Evolutionary conservation across 2,329 filamentous ascomycete genomes (phyloP).

Genomic region (Xylaria sp.): DNA sequence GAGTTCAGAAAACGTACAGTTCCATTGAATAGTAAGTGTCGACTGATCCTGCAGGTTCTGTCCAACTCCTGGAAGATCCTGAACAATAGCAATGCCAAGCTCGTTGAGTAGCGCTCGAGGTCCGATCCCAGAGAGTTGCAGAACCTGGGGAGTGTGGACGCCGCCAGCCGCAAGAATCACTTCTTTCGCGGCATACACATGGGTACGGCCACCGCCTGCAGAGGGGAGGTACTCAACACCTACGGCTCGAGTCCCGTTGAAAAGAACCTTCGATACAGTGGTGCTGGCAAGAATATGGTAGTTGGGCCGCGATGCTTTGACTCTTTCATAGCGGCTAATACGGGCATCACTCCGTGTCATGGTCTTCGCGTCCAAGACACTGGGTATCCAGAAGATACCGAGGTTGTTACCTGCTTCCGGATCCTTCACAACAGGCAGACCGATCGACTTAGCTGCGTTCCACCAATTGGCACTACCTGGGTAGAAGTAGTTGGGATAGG

Average conservation of each 20-base stretch:
- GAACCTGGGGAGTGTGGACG: constrained; percentile 50
- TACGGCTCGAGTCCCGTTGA: constrained; percentile 58
- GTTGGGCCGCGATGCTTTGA: constrained; percentile 53
- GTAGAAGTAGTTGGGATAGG: constrained; percentile 43
- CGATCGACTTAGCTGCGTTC: constrained; percentile 35
- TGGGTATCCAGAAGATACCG: constrained; percentile 41
- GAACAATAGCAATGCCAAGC: constrained; percentile 48
- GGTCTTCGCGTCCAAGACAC: constrained; percentile 38
- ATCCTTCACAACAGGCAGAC: constrained; percentile 34
- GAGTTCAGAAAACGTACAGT: constrained; percentile 18
- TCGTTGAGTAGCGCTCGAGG: constrained; percentile 43
- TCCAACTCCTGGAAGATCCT: constrained; percentile 56
- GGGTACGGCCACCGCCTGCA: constrained; percentile 33
- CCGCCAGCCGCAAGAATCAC: constrained; percentile 50
- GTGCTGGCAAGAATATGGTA: constrained; percentile 64
- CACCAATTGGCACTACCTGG: constrained; percentile 40
- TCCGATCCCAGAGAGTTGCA: constrained; percentile 58
- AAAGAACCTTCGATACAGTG: constrained; percentile 60
- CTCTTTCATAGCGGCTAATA: constrained; percentile 39
- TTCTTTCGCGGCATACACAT: constrained; percentile 53
- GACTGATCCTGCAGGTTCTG: constrained; percentile 50
- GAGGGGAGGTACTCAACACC: constrained; percentile 62
- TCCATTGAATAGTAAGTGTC: constrained; percentile 27
- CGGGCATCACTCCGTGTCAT: constrained; percentile 40
- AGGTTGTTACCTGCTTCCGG: constrained; percentile 32